Conservation (phyloP, 2,329 filamentous ascomycete genomes). For the Trichoderma gracile region DNA sequence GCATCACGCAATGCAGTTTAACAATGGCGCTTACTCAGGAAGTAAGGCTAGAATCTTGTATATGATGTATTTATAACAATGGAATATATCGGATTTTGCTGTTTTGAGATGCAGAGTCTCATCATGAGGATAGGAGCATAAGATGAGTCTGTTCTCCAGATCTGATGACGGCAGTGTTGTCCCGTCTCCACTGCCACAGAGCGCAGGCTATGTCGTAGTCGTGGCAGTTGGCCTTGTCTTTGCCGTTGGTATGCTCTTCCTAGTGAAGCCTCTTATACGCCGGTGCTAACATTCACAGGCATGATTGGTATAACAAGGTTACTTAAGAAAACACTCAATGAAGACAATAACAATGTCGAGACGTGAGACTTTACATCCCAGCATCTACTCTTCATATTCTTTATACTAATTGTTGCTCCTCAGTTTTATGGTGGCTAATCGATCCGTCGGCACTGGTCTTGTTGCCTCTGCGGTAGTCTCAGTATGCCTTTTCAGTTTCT, state of each 20-base stretch:
- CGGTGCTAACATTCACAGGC: not conserved
- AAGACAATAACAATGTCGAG: constrained; percentile 15
- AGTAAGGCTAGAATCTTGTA: not conserved
- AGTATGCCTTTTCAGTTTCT: not conserved
- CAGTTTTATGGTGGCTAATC: constrained; percentile 17
- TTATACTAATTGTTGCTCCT: not conserved
- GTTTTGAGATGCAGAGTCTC: not conserved
- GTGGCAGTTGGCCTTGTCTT: constrained; percentile 6
- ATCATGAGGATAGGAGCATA: not conserved
- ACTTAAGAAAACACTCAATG: not conserved
- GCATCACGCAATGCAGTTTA: constrained; percentile 13
- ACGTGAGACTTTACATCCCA: not conserved
- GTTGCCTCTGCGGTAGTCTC: constrained; percentile 16
- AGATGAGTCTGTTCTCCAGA: constrained; percentile 2
- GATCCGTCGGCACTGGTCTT: constrained; percentile 12
- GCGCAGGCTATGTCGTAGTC: constrained; percentile 4
- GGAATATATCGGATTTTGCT: not conserved
- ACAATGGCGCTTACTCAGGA: not conserved
- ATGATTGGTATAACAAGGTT: constrained; percentile 19
- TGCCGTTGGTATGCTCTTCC: not conserved
- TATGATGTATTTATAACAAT: not conserved
- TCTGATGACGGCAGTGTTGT: constrained; percentile 1
- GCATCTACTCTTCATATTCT: too few species aligned
- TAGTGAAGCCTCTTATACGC: fast-evolving
- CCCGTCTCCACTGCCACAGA: constrained; percentile 1